Evolutionary conservation across 2,329 filamentous ascomycete species (phyloP).

Genomic region (Hypoxylon sp.): DNA sequence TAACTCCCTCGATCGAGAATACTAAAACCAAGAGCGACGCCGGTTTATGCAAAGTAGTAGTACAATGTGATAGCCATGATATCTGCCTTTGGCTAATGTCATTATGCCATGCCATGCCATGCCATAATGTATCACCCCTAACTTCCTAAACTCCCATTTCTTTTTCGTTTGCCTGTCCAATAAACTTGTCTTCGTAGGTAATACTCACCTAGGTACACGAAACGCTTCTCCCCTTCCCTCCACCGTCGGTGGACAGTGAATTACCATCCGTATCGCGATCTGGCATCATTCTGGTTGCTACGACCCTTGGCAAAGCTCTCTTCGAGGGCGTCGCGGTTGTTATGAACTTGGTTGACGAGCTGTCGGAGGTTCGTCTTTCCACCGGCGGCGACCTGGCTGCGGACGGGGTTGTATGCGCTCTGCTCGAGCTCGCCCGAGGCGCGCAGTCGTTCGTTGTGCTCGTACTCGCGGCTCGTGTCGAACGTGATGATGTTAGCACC

Average conservation of each 20-base stretch:
- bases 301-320: conserved; percentile 88
- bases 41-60: no score
- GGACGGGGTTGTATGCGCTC: conserved; percentile 81
- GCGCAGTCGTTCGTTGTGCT: conserved; percentile 80
- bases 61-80: no score
- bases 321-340: conserved; percentile 86
- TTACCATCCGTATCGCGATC: conserved; percentile 83
- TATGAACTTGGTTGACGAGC: conserved; percentile 82
- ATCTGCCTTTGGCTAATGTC: no score
- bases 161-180: no score
- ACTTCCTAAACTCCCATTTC: not conserved
- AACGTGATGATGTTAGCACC: conserved; percentile 83
- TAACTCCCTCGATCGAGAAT: no score
- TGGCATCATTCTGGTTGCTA: conserved; percentile 82
- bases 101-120: no score
- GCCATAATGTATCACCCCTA: no score
- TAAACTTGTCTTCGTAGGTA: no score
- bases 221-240: no score
- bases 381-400: conserved; percentile 80
- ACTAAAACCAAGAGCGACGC: no score
- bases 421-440: conserved; percentile 71
- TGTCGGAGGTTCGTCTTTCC: conserved; percentile 91
- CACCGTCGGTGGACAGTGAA: no score
- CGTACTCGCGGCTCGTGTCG: conserved; percentile 88
- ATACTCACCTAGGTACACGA: no score